These are phyloP conservation scores for Tuber microsphaerosporum DNA, from an alignment of 495 filamentous ascomycete species.

Conservation along the genomic window DNA sequence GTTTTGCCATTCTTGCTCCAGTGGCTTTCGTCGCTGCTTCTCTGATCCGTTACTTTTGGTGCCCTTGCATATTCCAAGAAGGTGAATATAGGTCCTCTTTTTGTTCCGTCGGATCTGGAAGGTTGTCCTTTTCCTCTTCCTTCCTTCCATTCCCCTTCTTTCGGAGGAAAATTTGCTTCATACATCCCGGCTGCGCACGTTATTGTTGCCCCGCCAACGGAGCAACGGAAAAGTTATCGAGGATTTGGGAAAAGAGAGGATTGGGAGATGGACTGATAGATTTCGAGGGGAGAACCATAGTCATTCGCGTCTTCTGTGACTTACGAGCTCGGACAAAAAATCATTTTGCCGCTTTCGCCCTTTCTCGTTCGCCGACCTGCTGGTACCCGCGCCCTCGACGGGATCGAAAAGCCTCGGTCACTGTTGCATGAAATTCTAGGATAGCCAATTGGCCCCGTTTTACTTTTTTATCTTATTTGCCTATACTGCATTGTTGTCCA, in stretches of 20 bases:
- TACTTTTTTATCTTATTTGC: constrained; percentile 8
- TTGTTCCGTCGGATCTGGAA: not conserved
- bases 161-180: not conserved
- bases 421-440: constrained; percentile 24
- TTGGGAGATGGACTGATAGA: constrained; percentile 7
- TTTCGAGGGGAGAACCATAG: constrained; percentile 13
- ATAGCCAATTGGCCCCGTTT: constrained; percentile 23
- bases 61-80: constrained; percentile 27
- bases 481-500: not conserved
- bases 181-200: constrained; percentile 1
- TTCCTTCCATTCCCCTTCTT: not conserved
- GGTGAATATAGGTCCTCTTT: not conserved
- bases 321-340: constrained; percentile 28
- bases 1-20: constrained; percentile 1
- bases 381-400: constrained; percentile 29
- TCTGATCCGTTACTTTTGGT: constrained; percentile 34
- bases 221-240: not conserved
- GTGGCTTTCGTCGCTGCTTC: constrained; percentile 1
- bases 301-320: constrained; percentile 19
- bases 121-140: not conserved
- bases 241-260: not conserved
- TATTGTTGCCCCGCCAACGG: constrained; percentile 4
- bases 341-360: constrained; percentile 21
- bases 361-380: constrained; percentile 20
- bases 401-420: constrained; percentile 28